Base-by-base conservation (phyloP, 495 filamentous ascomycete species). In the Penicillium pulvis region DNA sequence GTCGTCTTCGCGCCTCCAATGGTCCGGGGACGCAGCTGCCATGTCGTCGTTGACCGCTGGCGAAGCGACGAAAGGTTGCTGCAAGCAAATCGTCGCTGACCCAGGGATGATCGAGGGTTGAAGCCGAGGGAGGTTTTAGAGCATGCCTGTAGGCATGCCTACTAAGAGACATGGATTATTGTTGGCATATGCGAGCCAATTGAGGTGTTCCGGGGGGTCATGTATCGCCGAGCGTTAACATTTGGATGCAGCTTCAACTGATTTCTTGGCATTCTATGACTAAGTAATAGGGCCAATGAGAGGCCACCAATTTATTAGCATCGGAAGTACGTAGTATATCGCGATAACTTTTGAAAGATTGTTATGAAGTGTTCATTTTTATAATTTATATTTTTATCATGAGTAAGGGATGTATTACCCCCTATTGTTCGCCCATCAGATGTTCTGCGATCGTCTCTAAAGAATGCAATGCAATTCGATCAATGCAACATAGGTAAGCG, bases 21-120 rank as follows among this genome's bases (percentile, higher is more conserved):
- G 83, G 83, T 2, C 83, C 83, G n/a, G 83, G 83, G 1, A 80
- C 78, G 35, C 73, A 75, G 69, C 81, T 83, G 56, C 75, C 81
- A 75, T 83, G 70, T 28, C 83, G 78, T 60, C 73, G 66, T 47
- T 70, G 72, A 16, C 71, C 65, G 45, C 74, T 72, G 20, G 68
- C 69, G 63, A 83, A 84, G 31, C 78, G 75, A 55, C 74, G 70
- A 51, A 83, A 79, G 7, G 79, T 76, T 8, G 74, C 68, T n/a
- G 75, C 66, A 9, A 85, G 75, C 31, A 82, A 57, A 51, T 84
- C 79, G 42, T 85, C 82, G 58, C 75, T 79, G 64, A 84, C 77
- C 82, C 83, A 86, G 31, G 83, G 65, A 59, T 79, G 66, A 44
- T 83, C 74, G 11, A 64, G 51, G 14, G 67, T 53, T 19, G 60